A percentile compares a stretch with the other conserved stretches of the same genome.
These are phyloP conservation scores for Oidiodendron maius DNA, from an alignment of 495 filamentous ascomycete species.

Conservation along the genomic window DNA sequence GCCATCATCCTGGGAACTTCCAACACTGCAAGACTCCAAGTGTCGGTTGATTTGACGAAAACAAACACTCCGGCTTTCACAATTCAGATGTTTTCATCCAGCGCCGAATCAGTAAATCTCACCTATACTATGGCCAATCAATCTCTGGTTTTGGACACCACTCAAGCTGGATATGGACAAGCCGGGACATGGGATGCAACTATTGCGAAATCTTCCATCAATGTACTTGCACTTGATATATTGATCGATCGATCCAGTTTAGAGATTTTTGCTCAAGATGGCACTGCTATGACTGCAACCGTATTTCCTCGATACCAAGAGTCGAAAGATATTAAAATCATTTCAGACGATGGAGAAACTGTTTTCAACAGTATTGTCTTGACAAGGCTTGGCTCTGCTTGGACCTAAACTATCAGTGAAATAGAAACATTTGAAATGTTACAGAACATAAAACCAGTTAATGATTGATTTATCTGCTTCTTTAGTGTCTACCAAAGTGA, in stretches of 20 bases:
- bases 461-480: no score
- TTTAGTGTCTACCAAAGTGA: no score
- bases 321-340: slow-evolving; percentile 8
- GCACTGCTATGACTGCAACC: slow-evolving; percentile 11
- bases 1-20: slow-evolving; percentile 9
- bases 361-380: slow-evolving; percentile 12
- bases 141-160: slow-evolving; percentile 14
- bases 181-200: slow-evolving; percentile 7
- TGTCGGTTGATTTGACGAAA: slow-evolving; percentile 6
- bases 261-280: slow-evolving; percentile 15
- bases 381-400: slow-evolving; percentile 8
- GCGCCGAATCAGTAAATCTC: slow-evolving; percentile 2
- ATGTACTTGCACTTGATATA: slow-evolving; percentile 8
- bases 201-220: not conserved
- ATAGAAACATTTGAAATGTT: no score
- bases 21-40: slow-evolving; percentile 10
- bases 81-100: slow-evolving; percentile 3
- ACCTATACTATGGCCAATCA: slow-evolving; percentile 1
- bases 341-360: slow-evolving; percentile 5
- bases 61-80: slow-evolving; percentile 10
- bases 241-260: slow-evolving; percentile 15
- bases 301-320: slow-evolving; percentile 14
- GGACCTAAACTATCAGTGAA: no score
- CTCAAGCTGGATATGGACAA: slow-evolving; percentile 18
- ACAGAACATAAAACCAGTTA: no score